Conservation (phyloP, 306 rosid species). For the Abrus precatorius region DNA sequence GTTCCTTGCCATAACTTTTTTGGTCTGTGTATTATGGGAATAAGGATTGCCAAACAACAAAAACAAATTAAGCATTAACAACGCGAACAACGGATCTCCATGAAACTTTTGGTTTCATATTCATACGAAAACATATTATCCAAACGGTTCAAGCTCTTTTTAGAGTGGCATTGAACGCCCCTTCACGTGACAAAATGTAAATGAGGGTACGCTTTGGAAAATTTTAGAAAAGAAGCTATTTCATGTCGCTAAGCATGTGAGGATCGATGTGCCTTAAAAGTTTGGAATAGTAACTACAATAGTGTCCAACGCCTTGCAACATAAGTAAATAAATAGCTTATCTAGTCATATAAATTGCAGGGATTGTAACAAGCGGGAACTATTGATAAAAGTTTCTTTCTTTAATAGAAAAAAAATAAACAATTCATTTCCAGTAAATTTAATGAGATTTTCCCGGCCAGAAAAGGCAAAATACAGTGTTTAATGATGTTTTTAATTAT, state of each 20-base stretch:
- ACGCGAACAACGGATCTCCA: background rate
- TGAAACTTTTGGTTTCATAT: background rate
- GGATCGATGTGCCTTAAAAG: background rate
- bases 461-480: background rate
- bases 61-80: background rate
- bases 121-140: background rate
- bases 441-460: background rate
- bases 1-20: background rate
- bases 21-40: background rate
- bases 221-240: background rate
- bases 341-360: background rate
- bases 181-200: background rate
- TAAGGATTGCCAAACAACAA: background rate
- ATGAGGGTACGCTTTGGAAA: conserved; percentile 2
- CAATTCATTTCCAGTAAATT: background rate
- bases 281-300: background rate
- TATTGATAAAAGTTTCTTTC: background rate
- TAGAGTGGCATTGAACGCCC: background rate
- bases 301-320: background rate
- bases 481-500: conserved; percentile 14
- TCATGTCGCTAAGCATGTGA: background rate
- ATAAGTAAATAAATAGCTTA: background rate
- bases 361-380: background rate
- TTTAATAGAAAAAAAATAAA: background rate
- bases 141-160: background rate